phyloP scores from a whole-genome alignment of 2,329 filamentous ascomycete species.

The Diaporthe nobilis region DNA sequence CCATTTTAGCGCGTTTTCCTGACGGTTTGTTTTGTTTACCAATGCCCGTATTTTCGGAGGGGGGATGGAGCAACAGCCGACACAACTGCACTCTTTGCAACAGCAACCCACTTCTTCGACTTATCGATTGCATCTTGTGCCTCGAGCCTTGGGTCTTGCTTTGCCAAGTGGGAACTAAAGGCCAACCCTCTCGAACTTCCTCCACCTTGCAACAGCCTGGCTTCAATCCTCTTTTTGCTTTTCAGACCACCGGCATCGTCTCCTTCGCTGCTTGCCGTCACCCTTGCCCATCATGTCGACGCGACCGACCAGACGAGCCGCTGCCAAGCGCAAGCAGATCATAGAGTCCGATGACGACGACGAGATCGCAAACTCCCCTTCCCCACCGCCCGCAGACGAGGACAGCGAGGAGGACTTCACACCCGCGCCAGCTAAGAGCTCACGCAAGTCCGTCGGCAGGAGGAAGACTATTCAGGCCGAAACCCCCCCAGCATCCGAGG shows the following conservation, averaged over 20 bases:
- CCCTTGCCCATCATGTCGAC: constrained; percentile 54
- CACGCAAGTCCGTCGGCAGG: constrained; percentile 51
- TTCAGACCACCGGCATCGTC: constrained; percentile 26
- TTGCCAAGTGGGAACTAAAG: background rate
- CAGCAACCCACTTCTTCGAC: constrained; percentile 21
- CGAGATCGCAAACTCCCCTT: constrained; percentile 69
- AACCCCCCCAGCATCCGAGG: constrained; percentile 43
- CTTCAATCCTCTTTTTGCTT: constrained; percentile 4
- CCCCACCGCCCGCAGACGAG: constrained; percentile 65
- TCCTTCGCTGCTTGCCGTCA: background rate
- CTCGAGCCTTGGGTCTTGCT: constrained; percentile 20
- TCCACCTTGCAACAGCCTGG: background rate
- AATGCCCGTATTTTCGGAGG: constrained; percentile 27
- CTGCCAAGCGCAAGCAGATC: constrained; percentile 78
- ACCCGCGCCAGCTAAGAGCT: constrained; percentile 74
- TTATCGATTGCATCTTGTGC: constrained; percentile 32
- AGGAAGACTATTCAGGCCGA: constrained; percentile 48
- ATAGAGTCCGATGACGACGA: constrained; percentile 89
- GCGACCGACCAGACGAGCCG: constrained; percentile 61
- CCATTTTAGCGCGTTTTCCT: constrained; percentile 30
- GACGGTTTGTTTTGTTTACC: constrained; percentile 39
- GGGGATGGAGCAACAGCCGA: constrained; percentile 31
- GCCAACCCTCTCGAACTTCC: background rate
- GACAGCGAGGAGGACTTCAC: constrained; percentile 81
- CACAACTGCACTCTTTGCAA: constrained; percentile 16